Evolutionary conservation across 805 yeast species (phyloP).

Genomic region (Tetrapisispora phaffii): DNA sequence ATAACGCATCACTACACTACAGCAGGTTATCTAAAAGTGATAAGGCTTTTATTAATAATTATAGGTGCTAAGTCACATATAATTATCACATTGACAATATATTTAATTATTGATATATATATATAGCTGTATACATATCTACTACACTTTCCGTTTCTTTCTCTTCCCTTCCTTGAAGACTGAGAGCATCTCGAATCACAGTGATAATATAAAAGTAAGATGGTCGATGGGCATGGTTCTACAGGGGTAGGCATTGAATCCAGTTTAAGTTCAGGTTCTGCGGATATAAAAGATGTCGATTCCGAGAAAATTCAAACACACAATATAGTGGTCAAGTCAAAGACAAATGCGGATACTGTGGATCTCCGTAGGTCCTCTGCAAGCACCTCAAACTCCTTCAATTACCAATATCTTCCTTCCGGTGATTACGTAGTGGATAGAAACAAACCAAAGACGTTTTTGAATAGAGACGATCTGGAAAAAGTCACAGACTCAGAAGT

Average conservation of each 20-base stretch:
- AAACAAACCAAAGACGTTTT: constrained; percentile 23
- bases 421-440: constrained; percentile 22
- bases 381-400: not conserved
- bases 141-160: too few relatives aligned
- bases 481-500: constrained; percentile 29
- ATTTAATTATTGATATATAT: too few relatives aligned
- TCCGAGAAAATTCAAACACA: not conserved
- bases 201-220: too few relatives aligned
- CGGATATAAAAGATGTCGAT: not conserved
- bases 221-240: not conserved
- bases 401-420: constrained; percentile 6
- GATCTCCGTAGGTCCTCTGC: not conserved
- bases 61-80: too few relatives aligned
- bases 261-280: not conserved
- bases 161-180: not conserved
- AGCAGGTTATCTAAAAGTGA: too few relatives aligned
- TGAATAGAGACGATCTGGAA: constrained; percentile 28
- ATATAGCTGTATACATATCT: too few relatives aligned
- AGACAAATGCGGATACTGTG: not conserved
- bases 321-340: not conserved
- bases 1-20: too few relatives aligned
- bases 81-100: too few relatives aligned
- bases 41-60: too few relatives aligned
- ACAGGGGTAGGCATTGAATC: not conserved
- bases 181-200: too few relatives aligned